Evolutionary conservation across 2,329 filamentous ascomycete genomes (phyloP), one percentile per base, ranked within the genome.

Genomic region (Diaporthe sp.): DNA sequence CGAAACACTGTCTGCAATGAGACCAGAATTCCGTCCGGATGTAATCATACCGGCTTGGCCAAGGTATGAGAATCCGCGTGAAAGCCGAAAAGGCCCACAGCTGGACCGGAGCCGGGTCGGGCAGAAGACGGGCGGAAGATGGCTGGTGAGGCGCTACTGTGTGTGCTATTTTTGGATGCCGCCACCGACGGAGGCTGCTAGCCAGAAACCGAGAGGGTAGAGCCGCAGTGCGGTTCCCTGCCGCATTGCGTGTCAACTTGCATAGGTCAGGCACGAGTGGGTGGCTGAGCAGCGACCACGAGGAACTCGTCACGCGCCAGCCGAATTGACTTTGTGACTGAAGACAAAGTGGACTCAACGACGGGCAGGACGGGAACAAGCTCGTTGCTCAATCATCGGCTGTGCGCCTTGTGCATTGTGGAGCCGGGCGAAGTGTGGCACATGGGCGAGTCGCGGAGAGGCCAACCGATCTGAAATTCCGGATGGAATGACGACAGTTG

Each of bases 161-260:
- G 15, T 55, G 85, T 77, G 49, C 42, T 55, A 67, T 61, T 53
- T 51, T 53, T 62, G 71, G 58, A 42, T 44, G 61, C 46, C 58
- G 58, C 58, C 70, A 73, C 70, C 49, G 31, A 53, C 28, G 19
- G 5, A 42, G 46, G 28, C 42, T 25, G 55, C 31, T 62, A 42
- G 44, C 55, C 22, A 44, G 70, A 28, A 19, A 34, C 57, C 28
- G 57, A 37, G 44, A 62, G 46, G 65, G 65, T 69, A 69, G 65
- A 69, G 65, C 65, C 65, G 65, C 58, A 61, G 34, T 34, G 17
- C 31, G 44, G 58, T 51, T 55, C 44, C 51, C 31, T 73, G 46
- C 25, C 44, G 46, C 55, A 57, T 65, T 55, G 46, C 65, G 65
- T 59, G 46, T 73, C 58, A 53, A 57, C 5, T 31, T 17, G 31